Conservation (phyloP, 2,329 filamentous ascomycete genomes). For the Didymella sp. region DNA sequence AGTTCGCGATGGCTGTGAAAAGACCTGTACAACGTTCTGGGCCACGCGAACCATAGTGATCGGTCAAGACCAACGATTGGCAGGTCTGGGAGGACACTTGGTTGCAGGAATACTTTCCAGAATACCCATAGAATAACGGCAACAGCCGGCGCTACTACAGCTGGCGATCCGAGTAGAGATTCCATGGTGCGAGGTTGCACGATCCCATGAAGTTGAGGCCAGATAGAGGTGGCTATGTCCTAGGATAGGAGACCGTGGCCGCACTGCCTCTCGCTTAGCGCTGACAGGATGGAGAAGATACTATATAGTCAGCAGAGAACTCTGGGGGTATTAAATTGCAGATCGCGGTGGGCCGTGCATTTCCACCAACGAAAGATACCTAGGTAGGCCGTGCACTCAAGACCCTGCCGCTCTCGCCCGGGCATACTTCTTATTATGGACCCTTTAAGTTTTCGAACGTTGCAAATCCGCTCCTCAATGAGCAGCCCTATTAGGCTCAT, state of each 20-base stretch:
- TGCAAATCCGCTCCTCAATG: no score
- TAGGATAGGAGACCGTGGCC: background rate
- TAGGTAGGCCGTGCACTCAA: no score
- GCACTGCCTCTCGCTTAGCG: background rate
- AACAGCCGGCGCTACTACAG: background rate
- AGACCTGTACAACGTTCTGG: background rate
- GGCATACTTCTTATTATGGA: no score
- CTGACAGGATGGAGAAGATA: background rate
- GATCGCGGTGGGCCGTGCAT: background rate
- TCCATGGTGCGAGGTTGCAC: background rate
- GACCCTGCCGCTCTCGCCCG: no score
- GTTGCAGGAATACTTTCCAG: background rate
- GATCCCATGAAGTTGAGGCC: background rate
- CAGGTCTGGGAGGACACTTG: background rate
- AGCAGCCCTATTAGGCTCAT: no score
- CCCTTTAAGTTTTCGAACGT: no score
- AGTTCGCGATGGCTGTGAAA: background rate
- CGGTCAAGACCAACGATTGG: conserved; percentile 1
- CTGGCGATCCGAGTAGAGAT: background rate
- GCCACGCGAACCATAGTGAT: conserved; percentile 5
- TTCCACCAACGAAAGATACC: background rate
- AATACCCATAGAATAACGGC: background rate
- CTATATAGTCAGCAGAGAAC: background rate
- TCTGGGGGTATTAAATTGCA: background rate
- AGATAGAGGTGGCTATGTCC: background rate